phyloP scores from a whole-genome alignment of 1,139 yeast genomes.

The Pichia sp. region DNA sequence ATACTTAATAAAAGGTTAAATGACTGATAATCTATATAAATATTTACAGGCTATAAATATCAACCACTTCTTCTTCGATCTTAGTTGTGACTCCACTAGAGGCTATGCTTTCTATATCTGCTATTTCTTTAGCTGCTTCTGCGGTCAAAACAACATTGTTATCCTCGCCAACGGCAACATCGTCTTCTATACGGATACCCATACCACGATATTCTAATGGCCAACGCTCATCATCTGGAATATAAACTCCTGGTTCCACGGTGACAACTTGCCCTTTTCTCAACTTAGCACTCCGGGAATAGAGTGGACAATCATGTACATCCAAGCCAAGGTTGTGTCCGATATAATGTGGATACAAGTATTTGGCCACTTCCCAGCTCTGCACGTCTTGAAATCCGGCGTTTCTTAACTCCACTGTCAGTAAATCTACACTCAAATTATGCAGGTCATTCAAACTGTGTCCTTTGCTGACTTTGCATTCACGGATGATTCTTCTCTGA shows the following conservation, averaged over 20 bases:
- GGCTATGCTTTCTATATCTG: constrained; percentile 67
- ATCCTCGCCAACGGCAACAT: constrained; percentile 67
- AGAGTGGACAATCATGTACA: constrained; percentile 76
- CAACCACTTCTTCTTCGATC: constrained; percentile 44
- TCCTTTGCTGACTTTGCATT: constrained; percentile 51
- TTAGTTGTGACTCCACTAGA: constrained; percentile 46
- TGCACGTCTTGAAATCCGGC: constrained; percentile 59
- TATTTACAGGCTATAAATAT: constrained; percentile 30
- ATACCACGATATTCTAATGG: constrained; percentile 82
- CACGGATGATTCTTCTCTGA: constrained; percentile 70
- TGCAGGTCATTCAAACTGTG: constrained; percentile 74
- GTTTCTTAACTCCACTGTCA: constrained; percentile 63
- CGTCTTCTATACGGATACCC: constrained; percentile 94
- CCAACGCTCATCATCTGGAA: constrained; percentile 65
- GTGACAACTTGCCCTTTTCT: constrained; percentile 74
- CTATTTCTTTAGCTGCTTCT: constrained; percentile 81
- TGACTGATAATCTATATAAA: neutral
- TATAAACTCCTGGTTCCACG: constrained; percentile 90
- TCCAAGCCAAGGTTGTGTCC: constrained; percentile 96
- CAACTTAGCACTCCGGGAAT: constrained; percentile 48
- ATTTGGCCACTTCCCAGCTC: constrained; percentile 47
- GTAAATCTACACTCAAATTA: constrained; percentile 53
- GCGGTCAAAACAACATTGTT: constrained; percentile 57
- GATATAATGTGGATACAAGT: constrained; percentile 85
- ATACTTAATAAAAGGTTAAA: neutral